These are phyloP conservation scores for Bathelium albidoporum DNA, from an alignment of 495 filamentous ascomycete species.

Conservation along the genomic window DNA sequence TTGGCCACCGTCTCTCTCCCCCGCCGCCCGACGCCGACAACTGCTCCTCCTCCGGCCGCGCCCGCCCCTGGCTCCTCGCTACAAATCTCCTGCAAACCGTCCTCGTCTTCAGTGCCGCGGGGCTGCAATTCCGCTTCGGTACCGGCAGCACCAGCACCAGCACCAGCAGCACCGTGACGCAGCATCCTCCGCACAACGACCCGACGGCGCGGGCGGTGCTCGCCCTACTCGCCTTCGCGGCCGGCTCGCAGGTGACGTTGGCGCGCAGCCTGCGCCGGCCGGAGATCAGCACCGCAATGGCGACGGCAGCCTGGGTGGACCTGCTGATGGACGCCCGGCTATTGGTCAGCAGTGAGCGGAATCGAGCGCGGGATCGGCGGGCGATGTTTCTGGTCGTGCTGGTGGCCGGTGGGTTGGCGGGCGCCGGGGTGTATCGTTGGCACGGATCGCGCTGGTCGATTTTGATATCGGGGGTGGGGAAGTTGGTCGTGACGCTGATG, in stretches of 20 bases:
- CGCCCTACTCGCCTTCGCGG: constrained; percentile 44
- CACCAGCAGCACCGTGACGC: constrained; percentile 5
- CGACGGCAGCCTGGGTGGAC: constrained; percentile 54
- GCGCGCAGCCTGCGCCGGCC: constrained; percentile 44
- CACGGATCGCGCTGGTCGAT: constrained; percentile 36
- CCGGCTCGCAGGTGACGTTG: constrained; percentile 51
- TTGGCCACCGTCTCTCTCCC: constrained; percentile 44
- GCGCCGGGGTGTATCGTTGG: constrained; percentile 29
- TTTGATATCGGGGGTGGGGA: constrained; percentile 25
- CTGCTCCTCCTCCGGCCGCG: no score
- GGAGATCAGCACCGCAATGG: constrained; percentile 59
- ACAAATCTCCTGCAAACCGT: constrained; percentile 44
- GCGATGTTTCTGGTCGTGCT: constrained; percentile 42
- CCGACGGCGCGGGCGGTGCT: constrained; percentile 36
- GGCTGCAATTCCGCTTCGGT: constrained; percentile 36
- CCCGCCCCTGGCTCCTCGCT: constrained; percentile 36
- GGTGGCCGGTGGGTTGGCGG: constrained; percentile 42
- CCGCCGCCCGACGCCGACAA: no score
- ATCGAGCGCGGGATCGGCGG: constrained; percentile 43
- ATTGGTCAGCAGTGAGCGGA: constrained; percentile 31
- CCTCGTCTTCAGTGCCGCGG: constrained; percentile 44
- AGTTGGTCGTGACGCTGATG: constrained; percentile 5
- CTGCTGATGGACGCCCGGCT: constrained; percentile 45
- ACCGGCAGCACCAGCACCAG: no score
- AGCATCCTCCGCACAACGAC: constrained; percentile 25